Evolutionary conservation across 2,329 filamentous ascomycete species (phyloP).

Genomic region (Hypocreales sp.): DNA sequence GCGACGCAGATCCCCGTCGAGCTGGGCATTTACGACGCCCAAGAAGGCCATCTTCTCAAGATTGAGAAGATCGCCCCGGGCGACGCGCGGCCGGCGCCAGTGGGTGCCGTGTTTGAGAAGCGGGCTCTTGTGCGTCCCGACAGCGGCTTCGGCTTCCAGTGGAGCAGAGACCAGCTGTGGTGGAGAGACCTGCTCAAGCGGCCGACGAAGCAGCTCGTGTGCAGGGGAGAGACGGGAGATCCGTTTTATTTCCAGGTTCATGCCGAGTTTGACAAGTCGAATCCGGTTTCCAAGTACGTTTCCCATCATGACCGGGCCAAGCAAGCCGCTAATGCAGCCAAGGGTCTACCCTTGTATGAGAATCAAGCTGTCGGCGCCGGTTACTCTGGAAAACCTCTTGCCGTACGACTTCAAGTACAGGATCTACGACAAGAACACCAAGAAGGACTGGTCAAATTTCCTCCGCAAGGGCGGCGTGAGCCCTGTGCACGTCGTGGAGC

Average conservation of each 20-base stretch:
- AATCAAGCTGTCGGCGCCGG: constrained; percentile 76
- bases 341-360: constrained; percentile 90
- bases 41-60: constrained; percentile 81
- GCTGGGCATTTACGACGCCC: constrained; percentile 74
- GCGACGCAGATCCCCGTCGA: constrained; percentile 94
- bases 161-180: constrained; percentile 79
- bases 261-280: constrained; percentile 67
- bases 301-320: too few species aligned
- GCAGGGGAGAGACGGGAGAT: constrained; percentile 71
- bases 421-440: constrained; percentile 97
- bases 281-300: constrained; percentile 59
- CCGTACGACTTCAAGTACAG: constrained; percentile 99
- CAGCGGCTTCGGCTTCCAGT: constrained; percentile 90
- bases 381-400: constrained; percentile 86
- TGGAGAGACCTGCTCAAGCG: constrained; percentile 83
- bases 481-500: constrained; percentile 90
- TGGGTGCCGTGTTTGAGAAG: constrained; percentile 84
- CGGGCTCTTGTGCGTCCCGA: constrained; percentile 79
- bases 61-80: constrained; percentile 96
- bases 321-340: too few species aligned
- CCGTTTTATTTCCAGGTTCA: constrained; percentile 97
- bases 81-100: constrained; percentile 75
- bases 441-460: constrained; percentile 98
- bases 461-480: constrained; percentile 91
- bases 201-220: constrained; percentile 76